Conservation (phyloP, 2,329 filamentous ascomycete genomes). For the Rhynchosporium agropyri region DNA sequence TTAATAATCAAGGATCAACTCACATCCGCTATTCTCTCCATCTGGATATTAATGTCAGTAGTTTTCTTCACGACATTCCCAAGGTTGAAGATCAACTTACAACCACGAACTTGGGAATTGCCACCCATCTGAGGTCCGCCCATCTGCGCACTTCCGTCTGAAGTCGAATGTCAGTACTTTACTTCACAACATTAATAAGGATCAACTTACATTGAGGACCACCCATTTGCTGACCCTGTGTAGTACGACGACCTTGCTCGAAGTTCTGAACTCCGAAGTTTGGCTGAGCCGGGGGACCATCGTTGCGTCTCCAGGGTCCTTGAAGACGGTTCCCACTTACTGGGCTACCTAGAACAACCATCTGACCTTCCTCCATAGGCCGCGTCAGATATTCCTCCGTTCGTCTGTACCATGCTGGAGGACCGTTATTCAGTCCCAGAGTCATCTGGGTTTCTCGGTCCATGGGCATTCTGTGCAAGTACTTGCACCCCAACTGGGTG, state of each 20-base stretch:
- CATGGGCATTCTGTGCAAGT: constrained; percentile 86
- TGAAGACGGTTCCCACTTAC: constrained; percentile 3
- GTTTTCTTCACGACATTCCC: neutral
- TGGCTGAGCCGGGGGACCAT: no score
- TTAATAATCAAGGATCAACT: no score
- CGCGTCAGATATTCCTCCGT: neutral
- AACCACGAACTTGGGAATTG: neutral
- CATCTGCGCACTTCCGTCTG: no score
- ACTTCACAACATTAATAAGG: no score
- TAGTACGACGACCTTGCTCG: no score
- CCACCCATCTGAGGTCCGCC: neutral
- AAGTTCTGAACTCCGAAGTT: no score
- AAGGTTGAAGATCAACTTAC: neutral
- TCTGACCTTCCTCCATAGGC: no score
- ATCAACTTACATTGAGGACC: no score
- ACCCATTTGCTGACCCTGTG: no score
- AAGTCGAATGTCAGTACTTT: no score
- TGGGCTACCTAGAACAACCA: neutral
- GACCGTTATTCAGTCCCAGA: constrained; percentile 70
- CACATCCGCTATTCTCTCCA: neutral
- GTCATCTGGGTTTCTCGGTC: constrained; percentile 65
- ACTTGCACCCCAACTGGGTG: constrained; percentile 82
- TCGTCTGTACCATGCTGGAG: constrained; percentile 56
- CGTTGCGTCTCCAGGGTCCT: constrained; percentile 24
- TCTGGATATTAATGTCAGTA: neutral